A percentile compares a stretch with the other conserved stretches of the same genome.
Conservation (phyloP, 257 asterid genomes). For the Solanum infundibuliforme region DNA sequence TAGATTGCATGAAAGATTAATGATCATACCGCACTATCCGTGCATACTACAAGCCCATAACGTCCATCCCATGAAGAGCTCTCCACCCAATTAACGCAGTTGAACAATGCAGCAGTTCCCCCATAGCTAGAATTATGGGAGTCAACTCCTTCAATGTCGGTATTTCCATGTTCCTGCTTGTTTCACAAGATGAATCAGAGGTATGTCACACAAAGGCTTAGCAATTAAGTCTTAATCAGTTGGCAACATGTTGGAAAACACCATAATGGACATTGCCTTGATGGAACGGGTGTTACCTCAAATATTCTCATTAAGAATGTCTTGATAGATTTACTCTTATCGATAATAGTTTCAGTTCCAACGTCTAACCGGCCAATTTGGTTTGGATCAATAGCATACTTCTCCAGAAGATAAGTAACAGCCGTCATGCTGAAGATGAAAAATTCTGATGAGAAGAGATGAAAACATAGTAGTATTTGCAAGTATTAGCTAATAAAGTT, state of each 20-base stretch:
- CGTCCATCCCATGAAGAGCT: conserved; percentile 99
- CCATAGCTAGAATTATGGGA: conserved; percentile 96
- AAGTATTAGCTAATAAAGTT: neutral
- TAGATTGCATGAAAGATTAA: conserved; percentile 2
- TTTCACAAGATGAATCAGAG: conserved; percentile 1
- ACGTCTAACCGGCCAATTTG: conserved; percentile 94
- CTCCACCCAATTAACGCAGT: conserved; percentile 95
- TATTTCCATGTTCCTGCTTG: conserved; percentile 69
- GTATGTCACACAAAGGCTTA: neutral
- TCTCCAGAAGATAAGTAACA: conserved; percentile 74
- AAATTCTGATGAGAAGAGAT: neutral
- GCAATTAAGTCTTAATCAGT: neutral
- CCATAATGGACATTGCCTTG: neutral
- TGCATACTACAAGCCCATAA: conserved; percentile 94
- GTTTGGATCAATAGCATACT: conserved; percentile 71
- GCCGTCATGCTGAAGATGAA: conserved; percentile 77
- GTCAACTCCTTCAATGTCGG: conserved; percentile 97
- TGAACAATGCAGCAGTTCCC: conserved; percentile 89
- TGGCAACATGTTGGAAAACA: neutral
- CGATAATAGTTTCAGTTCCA: conserved; percentile 92
- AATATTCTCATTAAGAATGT: conserved; percentile 94
- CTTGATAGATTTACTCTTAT: conserved; percentile 95
- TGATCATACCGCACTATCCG: conserved; percentile 83
- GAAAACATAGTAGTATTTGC: neutral
- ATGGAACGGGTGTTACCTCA: conserved; percentile 41